These are phyloP conservation scores for Claviceps spartinae DNA, from an alignment of 2,329 filamentous ascomycete genomes.

Conservation along the genomic window DNA sequence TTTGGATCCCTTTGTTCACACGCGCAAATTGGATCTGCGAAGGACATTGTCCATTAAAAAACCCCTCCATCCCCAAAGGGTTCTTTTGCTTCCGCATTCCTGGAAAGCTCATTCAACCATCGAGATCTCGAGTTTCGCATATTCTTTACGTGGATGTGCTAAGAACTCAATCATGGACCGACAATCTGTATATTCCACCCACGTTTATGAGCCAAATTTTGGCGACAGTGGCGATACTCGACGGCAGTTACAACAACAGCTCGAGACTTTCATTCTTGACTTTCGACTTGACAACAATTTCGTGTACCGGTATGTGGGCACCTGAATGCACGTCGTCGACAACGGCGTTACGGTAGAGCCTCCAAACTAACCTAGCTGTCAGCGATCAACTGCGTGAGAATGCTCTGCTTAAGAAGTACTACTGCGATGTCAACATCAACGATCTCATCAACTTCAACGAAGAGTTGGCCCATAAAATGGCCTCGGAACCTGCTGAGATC, in stretches of 20 bases:
- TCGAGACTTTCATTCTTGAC: constrained; percentile 84
- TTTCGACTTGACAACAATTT: constrained; percentile 92
- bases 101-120: not conserved
- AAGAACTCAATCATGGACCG: constrained; percentile 53
- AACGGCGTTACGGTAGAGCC: not conserved
- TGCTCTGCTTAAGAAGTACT: constrained; percentile 85
- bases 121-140: not conserved
- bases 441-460: constrained; percentile 95
- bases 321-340: not conserved
- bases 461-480: constrained; percentile 79
- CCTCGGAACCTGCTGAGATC: constrained; percentile 80
- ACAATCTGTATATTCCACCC: constrained; percentile 74
- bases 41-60: no score
- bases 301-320: constrained; percentile 61
- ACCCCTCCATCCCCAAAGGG: not conserved
- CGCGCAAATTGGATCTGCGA: no score
- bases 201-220: constrained; percentile 58
- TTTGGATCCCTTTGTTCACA: no score
- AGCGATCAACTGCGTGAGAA: constrained; percentile 95
- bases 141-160: not conserved
- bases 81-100: not conserved
- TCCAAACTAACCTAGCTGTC: constrained; percentile 7
- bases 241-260: constrained; percentile 59
- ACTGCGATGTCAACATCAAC: constrained; percentile 89
- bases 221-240: constrained; percentile 56